Conservation (phyloP, 1,284 basidiomycete genomes). For the Abortiporus biennis region DNA sequence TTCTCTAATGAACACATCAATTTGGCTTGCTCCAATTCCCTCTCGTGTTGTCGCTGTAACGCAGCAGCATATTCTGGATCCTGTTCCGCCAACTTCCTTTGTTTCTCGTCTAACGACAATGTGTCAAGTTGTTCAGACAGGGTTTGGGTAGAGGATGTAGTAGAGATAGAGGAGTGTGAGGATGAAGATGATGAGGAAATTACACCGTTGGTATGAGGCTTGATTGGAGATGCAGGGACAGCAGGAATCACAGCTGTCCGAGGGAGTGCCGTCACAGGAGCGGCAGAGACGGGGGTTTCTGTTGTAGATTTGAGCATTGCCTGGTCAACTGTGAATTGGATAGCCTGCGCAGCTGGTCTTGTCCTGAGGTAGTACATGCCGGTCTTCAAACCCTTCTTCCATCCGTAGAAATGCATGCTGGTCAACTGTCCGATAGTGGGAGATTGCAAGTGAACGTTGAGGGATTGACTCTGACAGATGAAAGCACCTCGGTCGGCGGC, state of each 20-base stretch:
- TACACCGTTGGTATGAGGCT: neutral
- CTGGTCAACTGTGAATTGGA: conserved; percentile 95
- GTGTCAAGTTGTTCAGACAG: conserved; percentile 11
- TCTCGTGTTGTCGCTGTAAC: conserved; percentile 61
- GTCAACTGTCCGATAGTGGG: conserved; percentile 94
- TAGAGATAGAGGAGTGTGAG: conserved; percentile 5
- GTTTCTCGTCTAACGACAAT: conserved; percentile 34
- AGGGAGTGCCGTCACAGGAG: conserved; percentile 2
- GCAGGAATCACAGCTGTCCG: conserved; percentile 2
- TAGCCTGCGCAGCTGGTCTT: conserved; percentile 89
- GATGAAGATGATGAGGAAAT: neutral
- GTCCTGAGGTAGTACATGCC: conserved; percentile 98
- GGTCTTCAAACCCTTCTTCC: conserved; percentile 99
- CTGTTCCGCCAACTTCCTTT: conserved; percentile 46
- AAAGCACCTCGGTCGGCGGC: conserved; percentile 98
- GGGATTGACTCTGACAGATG: conserved; percentile 90
- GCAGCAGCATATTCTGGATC: conserved; percentile 85
- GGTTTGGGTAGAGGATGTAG: conserved; percentile 14
- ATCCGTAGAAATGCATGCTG: conserved; percentile 99
- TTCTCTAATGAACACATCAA: conserved; percentile 84
- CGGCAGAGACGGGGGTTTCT: conserved; percentile 22
- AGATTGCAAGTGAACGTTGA: conserved; percentile 92
- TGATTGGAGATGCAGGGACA: neutral
- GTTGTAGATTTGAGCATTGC: conserved; percentile 26
- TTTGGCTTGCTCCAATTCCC: conserved; percentile 80